Evolutionary conservation across 805 yeast species (phyloP).

Genomic region (Pichia rugopelliculosa): DNA sequence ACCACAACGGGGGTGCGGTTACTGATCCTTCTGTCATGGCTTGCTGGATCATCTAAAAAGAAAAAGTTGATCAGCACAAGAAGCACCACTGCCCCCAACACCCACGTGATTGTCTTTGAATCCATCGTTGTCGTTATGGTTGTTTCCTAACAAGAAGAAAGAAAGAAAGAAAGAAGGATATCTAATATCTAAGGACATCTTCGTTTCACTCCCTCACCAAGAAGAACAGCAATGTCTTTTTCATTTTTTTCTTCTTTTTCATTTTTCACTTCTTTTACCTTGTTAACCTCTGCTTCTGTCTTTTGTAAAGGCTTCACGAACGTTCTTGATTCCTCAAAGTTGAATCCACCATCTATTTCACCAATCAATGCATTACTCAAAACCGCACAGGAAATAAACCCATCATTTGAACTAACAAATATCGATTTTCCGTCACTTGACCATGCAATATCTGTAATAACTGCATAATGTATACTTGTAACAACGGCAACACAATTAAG

Average conservation of each 20-base stretch:
- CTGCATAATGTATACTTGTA: slow-evolving; percentile 77
- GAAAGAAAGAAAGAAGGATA: not conserved
- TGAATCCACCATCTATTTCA: slow-evolving; percentile 25
- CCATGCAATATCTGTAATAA: slow-evolving; percentile 88
- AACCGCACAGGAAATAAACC: slow-evolving; percentile 69
- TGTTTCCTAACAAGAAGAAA: not conserved
- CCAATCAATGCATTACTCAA: slow-evolving; percentile 56
- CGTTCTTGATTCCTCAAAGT: slow-evolving; percentile 7
- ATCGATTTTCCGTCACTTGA: slow-evolving; percentile 62
- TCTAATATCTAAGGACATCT: not conserved
- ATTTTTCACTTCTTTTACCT: not conserved
- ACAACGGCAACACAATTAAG: slow-evolving; percentile 63
- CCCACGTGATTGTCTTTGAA: slow-evolving; percentile 36
- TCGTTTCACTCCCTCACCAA: not conserved
- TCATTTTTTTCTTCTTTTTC: not conserved
- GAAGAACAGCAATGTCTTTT: not conserved
- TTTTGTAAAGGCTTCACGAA: not conserved
- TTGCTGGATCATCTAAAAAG: slow-evolving; percentile 31
- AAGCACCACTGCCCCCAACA: slow-evolving; percentile 42
- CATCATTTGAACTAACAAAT: slow-evolving; percentile 82
- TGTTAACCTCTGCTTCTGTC: not conserved
- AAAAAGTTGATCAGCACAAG: slow-evolving; percentile 62
- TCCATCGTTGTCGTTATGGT: not conserved
- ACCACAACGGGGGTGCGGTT: slow-evolving; percentile 17
- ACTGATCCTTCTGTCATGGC: not conserved